Evolutionary conservation across 2,329 filamentous ascomycete species (phyloP).

Genomic region (Davidsoniella eucalypti): DNA sequence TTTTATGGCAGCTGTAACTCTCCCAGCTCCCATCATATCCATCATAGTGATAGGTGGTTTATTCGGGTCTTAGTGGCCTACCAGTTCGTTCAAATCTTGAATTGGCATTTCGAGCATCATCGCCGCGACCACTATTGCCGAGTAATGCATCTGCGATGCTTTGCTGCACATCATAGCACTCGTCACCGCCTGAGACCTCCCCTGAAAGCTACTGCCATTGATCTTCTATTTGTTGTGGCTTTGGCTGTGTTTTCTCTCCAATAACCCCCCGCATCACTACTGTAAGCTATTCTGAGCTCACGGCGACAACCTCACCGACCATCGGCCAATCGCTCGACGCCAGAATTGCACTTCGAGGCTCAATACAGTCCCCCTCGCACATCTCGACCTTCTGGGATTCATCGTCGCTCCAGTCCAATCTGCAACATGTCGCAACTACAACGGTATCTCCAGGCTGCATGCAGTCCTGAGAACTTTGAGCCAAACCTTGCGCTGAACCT

Average conservation of each 20-base stretch:
- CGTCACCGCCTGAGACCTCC: not conserved
- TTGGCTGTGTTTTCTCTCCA: not conserved
- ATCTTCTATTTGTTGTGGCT: not conserved
- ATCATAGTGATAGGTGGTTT: conserved; percentile 10
- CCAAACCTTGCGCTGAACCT: conserved; percentile 92
- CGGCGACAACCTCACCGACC: not conserved
- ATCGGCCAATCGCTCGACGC: not conserved
- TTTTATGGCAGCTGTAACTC: not conserved
- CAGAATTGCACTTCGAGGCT: not conserved
- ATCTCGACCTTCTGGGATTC: not conserved
- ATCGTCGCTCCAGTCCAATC: not conserved
- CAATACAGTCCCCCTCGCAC: not conserved
- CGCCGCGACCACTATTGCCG: not conserved
- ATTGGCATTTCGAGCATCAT: conserved; percentile 1
- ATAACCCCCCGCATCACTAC: not conserved
- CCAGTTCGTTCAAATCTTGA: not conserved
- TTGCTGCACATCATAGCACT: conserved; percentile 3
- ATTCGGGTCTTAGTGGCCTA: not conserved
- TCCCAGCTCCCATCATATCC: not conserved
- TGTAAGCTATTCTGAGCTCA: no score
- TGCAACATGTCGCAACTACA: conserved; percentile 60
- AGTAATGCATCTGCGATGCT: conserved; percentile 1
- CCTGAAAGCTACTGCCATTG: not conserved
- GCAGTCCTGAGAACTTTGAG: conserved; percentile 94
- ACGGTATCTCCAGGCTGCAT: conserved; percentile 90